Evolutionary conservation across 441 rosid species (phyloP).

Genomic region (Pelargonium citronellum): DNA sequence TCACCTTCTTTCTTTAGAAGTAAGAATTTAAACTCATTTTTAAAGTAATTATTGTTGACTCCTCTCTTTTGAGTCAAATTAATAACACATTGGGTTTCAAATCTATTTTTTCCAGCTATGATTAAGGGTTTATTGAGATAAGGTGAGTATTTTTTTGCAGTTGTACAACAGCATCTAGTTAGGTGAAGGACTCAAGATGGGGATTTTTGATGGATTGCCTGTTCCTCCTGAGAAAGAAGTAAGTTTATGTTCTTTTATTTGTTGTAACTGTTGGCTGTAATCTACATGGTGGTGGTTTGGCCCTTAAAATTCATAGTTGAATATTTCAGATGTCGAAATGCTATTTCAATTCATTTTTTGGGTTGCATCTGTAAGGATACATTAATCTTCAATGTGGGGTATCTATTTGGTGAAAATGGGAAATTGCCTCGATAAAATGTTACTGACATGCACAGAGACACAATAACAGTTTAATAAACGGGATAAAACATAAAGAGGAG

Average conservation of each 20-base stretch:
- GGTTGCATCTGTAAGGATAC: neutral
- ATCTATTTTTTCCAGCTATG: constrained; percentile 21
- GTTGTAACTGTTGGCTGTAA: neutral
- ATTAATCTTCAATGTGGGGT: neutral
- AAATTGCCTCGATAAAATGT: neutral
- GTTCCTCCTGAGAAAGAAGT: constrained; percentile 85
- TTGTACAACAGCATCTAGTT: constrained; percentile 22
- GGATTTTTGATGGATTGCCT: constrained; percentile 86
- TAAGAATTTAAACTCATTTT: neutral
- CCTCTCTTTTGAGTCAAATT: neutral
- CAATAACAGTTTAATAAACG: neutral
- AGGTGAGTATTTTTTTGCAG: constrained; percentile 17
- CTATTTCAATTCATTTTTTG: neutral
- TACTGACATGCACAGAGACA: neutral
- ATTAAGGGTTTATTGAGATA: constrained; percentile 2
- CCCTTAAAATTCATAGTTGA: neutral
- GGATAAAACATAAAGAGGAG: neutral
- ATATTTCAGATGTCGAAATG: neutral
- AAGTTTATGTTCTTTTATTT: constrained; percentile 20
- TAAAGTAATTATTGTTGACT: neutral
- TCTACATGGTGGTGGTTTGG: neutral
- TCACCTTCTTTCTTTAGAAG: neutral
- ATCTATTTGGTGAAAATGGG: neutral
- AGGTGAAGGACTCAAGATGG: constrained; percentile 44
- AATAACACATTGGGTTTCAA: neutral